Base-by-base conservation (phyloP, 768 basidiomycete genomes). In the Tylopilus felleus region DNA sequence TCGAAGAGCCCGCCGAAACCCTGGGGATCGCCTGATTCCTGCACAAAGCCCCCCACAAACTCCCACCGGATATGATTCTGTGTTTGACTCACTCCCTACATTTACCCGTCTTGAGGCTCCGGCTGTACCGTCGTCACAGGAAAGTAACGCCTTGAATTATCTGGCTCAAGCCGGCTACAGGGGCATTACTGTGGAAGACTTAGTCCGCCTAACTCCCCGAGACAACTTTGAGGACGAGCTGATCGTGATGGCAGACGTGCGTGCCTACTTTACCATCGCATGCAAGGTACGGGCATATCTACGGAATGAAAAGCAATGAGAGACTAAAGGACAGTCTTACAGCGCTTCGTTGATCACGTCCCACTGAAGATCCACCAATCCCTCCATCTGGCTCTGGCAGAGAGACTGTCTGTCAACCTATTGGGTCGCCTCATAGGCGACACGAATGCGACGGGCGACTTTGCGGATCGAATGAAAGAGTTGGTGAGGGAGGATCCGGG, bases 261-360 rank as follows among this genome's bases (percentile, higher is more conserved):
- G 76, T 0, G 82, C 80, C 5, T 85, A 81, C 55, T 83, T 79
- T 61, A 75, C 80, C 36, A 73, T 84, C 0, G 75, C 82, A 7
- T 77, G 73, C 68, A 79, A 80, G 73, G 82, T 80, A 52, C 21
- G 67, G 1, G 13, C 14, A 19, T 51, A 29, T 4, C 2, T 8
- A 29, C 29, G 4, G n/a, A 29, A 21, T 8, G 17, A 16, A 53
- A 14, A 0, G 12, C 29, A 9, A 17, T 29, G 25, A 38, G 40
- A 49, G 13, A 8, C 43, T 52, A 9, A 33, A 39, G 17, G 21
- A 40, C 28, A 27, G 5, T 29, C 21, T 1, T 51, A 28, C 29
- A 86, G 84, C 77, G 82, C 10, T 70, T 82, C 58, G 75, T 82
- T 33, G 85, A 86, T 53, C 68, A 76, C 36, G 48, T 84, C 22